These are phyloP conservation scores for Mortierella sp. DNA, from an alignment of 371 early-diverging fungal species.

Conservation along the genomic window DNA sequence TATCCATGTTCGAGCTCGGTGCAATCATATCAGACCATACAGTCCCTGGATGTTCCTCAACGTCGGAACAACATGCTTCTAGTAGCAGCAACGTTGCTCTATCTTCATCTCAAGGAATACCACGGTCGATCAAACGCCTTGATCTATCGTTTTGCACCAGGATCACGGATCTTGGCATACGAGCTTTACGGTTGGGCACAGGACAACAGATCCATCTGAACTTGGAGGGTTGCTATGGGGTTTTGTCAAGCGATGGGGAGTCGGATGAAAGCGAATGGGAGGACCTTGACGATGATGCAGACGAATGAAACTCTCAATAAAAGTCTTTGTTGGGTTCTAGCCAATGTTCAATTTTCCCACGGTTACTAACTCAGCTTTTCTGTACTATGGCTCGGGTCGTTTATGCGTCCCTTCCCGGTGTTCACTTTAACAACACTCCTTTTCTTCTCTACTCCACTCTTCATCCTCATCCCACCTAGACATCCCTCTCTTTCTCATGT, in stretches of 20 bases:
- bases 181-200: conserved; percentile 17
- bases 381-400: too few relatives aligned
- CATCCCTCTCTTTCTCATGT: too few relatives aligned
- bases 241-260: conserved; percentile 16
- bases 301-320: not conserved
- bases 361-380: too few relatives aligned
- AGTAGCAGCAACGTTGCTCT: too few relatives aligned
- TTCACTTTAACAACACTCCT: too few relatives aligned
- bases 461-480: too few relatives aligned
- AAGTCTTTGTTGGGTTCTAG: too few relatives aligned
- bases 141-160: conserved; percentile 38
- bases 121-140: conserved; percentile 26
- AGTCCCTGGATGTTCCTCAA: not conserved
- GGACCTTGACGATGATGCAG: conserved; percentile 19
- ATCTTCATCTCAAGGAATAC: conserved; percentile 8
- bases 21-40: conserved; percentile 1
- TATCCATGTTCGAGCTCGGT: conserved; percentile 32
- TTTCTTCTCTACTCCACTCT: too few relatives aligned
- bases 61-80: too few relatives aligned
- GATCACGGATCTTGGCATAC: conserved; percentile 34
- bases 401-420: too few relatives aligned
- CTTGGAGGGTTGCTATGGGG: conserved; percentile 46
- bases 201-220: conserved; percentile 17
- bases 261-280: conserved; percentile 38
- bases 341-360: too few relatives aligned